Base-by-base conservation (phyloP, 2,329 filamentous ascomycete species). In the Dactylonectria macrodidyma region DNA sequence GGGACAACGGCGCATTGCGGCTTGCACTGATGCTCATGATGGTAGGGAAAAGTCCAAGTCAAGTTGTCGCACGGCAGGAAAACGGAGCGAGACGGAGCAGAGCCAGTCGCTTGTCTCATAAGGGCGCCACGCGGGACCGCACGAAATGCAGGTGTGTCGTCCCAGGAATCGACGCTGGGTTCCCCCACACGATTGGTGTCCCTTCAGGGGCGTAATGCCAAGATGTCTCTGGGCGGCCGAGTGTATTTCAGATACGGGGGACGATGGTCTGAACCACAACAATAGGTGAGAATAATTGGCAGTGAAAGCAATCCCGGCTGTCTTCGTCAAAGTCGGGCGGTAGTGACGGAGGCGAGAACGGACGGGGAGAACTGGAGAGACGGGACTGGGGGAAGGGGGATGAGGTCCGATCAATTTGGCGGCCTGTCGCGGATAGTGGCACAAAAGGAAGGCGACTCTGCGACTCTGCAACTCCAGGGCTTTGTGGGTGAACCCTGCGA, bases 1-100 rank as follows among this genome's bases (percentile, higher is more conserved):
- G 93, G 79, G 94, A 95, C 81, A 95, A 87, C 79, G 92, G 91
- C 84, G 90, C 91, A 88, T 92, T 91, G 84, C 89, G 89, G 80
- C 86, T 88, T 79, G 85, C 87, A 70, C 73, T 74, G 77, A 78
- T 77, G 79, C 78, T 93, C 91, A 93, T 93, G 84, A 81, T 88
- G 73, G 70, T 73, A 75, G 63, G 65, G 66, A 67, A 60, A 66
- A 71, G 68, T 69, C 68, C 64, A 64, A 59, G 55, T 73, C 70
- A 68, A 63, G 71, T 71, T 70, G 74, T 73, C 72, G 68, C 60
- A 67, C 72, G 65, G 50, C 67, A 54, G 56, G 69, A 62, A 62
- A 65, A 65, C 68, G 68, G 73, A 76, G 70, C 73, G 71, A 77
- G 72, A 73, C 64, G 66, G 62, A 72, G 66, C 52, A 71, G 59